A percentile compares a stretch with the other conserved stretches of the same genome.
phyloP scores from a whole-genome alignment of 2,329 filamentous ascomycete genomes.

The Madurella mycetomatis region DNA sequence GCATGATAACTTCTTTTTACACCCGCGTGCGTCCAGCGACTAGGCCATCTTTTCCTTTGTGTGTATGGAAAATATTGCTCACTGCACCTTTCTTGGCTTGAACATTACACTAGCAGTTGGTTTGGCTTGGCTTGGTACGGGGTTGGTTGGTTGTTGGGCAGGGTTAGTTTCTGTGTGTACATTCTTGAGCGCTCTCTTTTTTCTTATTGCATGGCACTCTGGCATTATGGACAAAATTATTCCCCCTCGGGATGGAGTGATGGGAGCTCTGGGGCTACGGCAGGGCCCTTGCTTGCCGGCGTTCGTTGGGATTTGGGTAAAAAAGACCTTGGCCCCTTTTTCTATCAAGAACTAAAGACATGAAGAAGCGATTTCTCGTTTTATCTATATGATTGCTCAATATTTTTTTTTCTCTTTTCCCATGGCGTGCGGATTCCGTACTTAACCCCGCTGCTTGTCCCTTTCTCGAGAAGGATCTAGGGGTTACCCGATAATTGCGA shows the following conservation, averaged over 20 bases:
- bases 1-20: not conserved
- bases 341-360: no score
- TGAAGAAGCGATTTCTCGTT: no score
- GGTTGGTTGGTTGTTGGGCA: no score
- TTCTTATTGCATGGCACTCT: conserved; percentile 27
- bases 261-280: no score
- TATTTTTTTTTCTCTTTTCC: no score
- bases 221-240: conserved; percentile 27
- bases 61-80: not conserved
- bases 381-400: no score
- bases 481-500: no score
- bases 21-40: conserved; percentile 1
- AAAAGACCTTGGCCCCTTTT: not conserved
- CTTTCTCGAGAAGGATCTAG: no score
- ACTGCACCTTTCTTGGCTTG: conserved; percentile 10
- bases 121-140: not conserved
- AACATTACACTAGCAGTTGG: conserved; percentile 17
- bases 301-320: conserved; percentile 21
- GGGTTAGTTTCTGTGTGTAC: conserved; percentile 30
- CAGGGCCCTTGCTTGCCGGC: no score
- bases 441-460: no score
- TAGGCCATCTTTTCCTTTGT: not conserved
- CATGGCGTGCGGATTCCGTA: no score
- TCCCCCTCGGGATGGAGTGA: conserved; percentile 2
- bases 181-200: conserved; percentile 24